Conservation (phyloP, 1,139 yeast genomes). For the Maudiozyma humilis region DNA sequence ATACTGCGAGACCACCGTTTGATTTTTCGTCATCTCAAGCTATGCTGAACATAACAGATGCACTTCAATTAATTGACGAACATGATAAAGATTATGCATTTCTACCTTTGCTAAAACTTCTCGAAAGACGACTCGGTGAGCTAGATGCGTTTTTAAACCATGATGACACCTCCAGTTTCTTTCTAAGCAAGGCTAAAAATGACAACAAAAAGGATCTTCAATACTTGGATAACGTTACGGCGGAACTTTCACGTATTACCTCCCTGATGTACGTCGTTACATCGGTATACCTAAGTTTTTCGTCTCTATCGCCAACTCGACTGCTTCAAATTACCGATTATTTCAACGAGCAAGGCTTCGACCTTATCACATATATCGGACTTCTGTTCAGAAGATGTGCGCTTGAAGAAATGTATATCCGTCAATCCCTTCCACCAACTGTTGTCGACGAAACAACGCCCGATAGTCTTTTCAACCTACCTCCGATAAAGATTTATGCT, state of each 20-base stretch:
- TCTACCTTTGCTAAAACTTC: conserved; percentile 29
- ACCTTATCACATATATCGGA: conserved; percentile 36
- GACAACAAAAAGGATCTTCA: conserved; percentile 23
- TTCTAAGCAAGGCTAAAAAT: conserved; percentile 28
- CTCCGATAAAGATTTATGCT: conserved; percentile 33
- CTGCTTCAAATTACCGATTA: conserved; percentile 39
- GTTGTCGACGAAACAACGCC: conserved; percentile 42
- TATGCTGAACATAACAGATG: conserved; percentile 44
- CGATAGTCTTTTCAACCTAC: conserved; percentile 26
- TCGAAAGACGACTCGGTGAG: conserved; percentile 29
- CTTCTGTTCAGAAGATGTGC: conserved; percentile 42
- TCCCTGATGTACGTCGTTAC: conserved; percentile 41
- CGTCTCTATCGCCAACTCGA: conserved; percentile 42
- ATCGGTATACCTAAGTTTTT: conserved; percentile 48
- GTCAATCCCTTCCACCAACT: conserved; percentile 40
- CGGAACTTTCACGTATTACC: conserved; percentile 33
- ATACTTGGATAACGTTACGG: conserved; percentile 27
- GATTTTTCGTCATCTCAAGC: conserved; percentile 54
- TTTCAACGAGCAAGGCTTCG: conserved; percentile 37
- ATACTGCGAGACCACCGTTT: conserved; percentile 47
- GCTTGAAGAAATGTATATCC: conserved; percentile 49
- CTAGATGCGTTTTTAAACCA: conserved; percentile 35
- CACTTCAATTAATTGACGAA: conserved; percentile 49
- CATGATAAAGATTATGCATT: conserved; percentile 46
- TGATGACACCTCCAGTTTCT: conserved; percentile 31